These are phyloP conservation scores for Rhodomyrtus psidioides DNA, from an alignment of 441 rosid genomes.

Conservation along the genomic window DNA sequence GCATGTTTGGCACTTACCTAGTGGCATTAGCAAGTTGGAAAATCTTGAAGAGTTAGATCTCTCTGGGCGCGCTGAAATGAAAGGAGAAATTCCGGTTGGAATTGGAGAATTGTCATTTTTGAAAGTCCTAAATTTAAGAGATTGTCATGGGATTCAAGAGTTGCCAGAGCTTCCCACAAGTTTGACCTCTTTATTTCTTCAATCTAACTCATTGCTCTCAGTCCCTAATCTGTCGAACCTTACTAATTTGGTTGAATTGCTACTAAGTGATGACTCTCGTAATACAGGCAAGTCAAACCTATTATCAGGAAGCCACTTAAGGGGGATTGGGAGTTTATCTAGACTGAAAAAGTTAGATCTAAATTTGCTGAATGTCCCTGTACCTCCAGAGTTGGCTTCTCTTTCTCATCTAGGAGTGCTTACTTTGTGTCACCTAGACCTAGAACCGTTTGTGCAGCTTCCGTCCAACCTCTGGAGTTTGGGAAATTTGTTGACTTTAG, in stretches of 20 bases:
- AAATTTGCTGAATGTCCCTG: fast-evolving
- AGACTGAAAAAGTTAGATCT: not conserved
- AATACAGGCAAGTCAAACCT: fast-evolving
- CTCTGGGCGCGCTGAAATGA: too few relatives aligned
- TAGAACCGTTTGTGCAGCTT: not conserved
- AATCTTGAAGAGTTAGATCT: too few relatives aligned
- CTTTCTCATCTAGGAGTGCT: not conserved
- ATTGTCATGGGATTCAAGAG: not conserved
- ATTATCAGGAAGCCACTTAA: fast-evolving
- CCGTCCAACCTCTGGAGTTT: not conserved
- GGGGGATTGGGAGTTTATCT: fast-evolving
- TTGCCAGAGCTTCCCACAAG: not conserved
- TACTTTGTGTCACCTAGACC: not conserved
- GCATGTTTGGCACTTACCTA: too few relatives aligned
- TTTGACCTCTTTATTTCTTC: not conserved
- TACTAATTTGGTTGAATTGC: not conserved
- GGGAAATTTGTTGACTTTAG: not conserved
- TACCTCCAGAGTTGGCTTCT: fast-evolving
- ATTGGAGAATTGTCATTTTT: too few relatives aligned
- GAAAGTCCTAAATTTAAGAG: not conserved
- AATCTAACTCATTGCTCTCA: not conserved
- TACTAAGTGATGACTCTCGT: fast-evolving
- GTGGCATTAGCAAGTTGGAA: too few relatives aligned
- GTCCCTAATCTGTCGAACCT: fast-evolving
- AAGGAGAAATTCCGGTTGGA: too few relatives aligned